Base-by-base conservation (phyloP, 1,284 basidiomycete genomes). In the Pyrrhoderma lamaoense region DNA sequence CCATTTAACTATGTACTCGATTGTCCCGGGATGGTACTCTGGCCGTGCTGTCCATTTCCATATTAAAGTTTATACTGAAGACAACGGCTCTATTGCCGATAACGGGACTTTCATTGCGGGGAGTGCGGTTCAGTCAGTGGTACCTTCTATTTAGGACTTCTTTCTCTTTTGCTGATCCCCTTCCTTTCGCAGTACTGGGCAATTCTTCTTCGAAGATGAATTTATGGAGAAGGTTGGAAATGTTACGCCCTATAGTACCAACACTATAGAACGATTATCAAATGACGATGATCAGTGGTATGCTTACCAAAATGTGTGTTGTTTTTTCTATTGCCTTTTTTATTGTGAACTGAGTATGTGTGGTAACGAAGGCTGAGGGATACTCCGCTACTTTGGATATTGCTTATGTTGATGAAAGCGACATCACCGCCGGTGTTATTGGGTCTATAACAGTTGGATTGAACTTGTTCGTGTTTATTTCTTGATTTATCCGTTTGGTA, bases 21-120 rank as follows among this genome's bases (percentile, higher is more conserved):
- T 40, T 23, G 50, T 52, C 14, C 50, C 50, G 2, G 50, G 50
- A 8, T 52, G 50, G 50, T 52, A 52, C 18, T 22, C 35, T 3
- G 44, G 37, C 13, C 44, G 50, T 13, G 37, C 50, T 1, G 27
- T 35, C 16, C 50, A 52, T 19, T 46, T 52, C 50, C 50, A 52
- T 21, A 45, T 52, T 23, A 52, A 52, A 18, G 45, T 52, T 2
- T 52, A 52, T 31, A 52, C 43, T 38, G 34, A 45, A 13, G 44
- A 34, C 21, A 52, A 52, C 22, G 50, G 50, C 36, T 46, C 50
- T 8, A 39, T 52, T 16, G 50, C 44, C 4, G 50, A 52, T 31
- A 52, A 52, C 38, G 50, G 45, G n/a, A 52, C 45, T 8, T 52
- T 52, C 23, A 27, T 47, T 16, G 50, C 50, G n/a, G 50, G 50